Conservation (phyloP, 495 filamentous ascomycete genomes). For the Hypomontagnella monticulosa region DNA sequence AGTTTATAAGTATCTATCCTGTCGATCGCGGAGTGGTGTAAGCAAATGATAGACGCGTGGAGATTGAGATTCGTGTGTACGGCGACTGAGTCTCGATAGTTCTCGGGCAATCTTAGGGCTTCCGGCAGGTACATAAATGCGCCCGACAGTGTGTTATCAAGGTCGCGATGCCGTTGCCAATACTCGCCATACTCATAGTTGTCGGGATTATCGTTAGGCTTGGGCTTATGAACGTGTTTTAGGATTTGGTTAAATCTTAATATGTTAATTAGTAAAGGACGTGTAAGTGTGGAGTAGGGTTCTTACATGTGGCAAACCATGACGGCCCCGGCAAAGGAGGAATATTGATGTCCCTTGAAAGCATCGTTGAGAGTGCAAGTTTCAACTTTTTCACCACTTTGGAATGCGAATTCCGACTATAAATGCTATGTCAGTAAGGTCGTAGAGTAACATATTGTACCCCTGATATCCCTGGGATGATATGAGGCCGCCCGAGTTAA, state of each 20-base stretch:
- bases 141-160: conserved; percentile 56
- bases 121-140: conserved; percentile 60
- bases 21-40: conserved; percentile 55
- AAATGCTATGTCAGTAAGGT: conserved; percentile 19
- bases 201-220: conserved; percentile 50
- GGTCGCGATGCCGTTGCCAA: conserved; percentile 58
- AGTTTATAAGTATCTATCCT: conserved; percentile 52
- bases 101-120: conserved; percentile 50
- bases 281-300: not conserved
- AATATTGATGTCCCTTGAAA: conserved; percentile 50
- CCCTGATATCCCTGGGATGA: too few species aligned
- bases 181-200: conserved; percentile 51
- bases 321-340: conserved; percentile 52
- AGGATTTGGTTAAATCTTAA: conserved; percentile 51
- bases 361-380: conserved; percentile 48
- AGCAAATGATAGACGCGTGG: conserved; percentile 55
- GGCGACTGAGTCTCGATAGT: conserved; percentile 50
- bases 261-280: conserved; percentile 8
- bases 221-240: conserved; percentile 53
- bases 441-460: too few species aligned
- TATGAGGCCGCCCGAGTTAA: too few species aligned
- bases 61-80: conserved; percentile 57
- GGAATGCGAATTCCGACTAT: conserved; percentile 54
- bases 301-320: conserved; percentile 50
- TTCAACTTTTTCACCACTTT: conserved; percentile 46